Evolutionary conservation across 2,329 filamentous ascomycete species (phyloP).

Genomic region (Mollisiaceae sp.): DNA sequence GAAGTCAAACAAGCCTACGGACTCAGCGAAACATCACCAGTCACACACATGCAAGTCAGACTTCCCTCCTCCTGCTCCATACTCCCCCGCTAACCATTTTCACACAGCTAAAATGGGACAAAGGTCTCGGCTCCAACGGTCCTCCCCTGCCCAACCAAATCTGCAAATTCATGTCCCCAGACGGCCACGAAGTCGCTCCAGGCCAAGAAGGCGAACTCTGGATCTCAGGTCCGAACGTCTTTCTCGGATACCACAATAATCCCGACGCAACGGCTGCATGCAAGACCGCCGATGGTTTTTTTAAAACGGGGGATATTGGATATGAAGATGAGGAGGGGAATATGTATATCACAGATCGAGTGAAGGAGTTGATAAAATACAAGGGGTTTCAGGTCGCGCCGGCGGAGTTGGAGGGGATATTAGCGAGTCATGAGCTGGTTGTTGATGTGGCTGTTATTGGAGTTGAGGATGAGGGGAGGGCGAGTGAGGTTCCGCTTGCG

Average conservation of each 20-base stretch:
- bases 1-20: constrained; percentile 90
- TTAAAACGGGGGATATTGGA: constrained; percentile 80
- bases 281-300: constrained; percentile 77
- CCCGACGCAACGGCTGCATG: constrained; percentile 70
- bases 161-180: constrained; percentile 72
- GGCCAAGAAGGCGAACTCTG: constrained; percentile 73
- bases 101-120: constrained; percentile 17
- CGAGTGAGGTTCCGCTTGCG: constrained; percentile 71
- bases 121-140: constrained; percentile 20
- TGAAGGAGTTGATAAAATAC: constrained; percentile 68
- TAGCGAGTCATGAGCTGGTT: constrained; percentile 50
- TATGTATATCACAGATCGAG: constrained; percentile 85
- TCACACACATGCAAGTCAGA: constrained; percentile 69
- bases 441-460: constrained; percentile 67
- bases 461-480: constrained; percentile 61
- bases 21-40: constrained; percentile 83
- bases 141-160: constrained; percentile 70
- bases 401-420: constrained; percentile 62
- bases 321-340: constrained; percentile 77
- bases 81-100: not conserved
- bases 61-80: not conserved
- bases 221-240: constrained; percentile 66
- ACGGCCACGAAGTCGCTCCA: constrained; percentile 47
- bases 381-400: constrained; percentile 72
- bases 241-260: constrained; percentile 62